phyloP scores from a whole-genome alignment of 208 protist genomes.

The Trypanosoma theileri region DNA sequence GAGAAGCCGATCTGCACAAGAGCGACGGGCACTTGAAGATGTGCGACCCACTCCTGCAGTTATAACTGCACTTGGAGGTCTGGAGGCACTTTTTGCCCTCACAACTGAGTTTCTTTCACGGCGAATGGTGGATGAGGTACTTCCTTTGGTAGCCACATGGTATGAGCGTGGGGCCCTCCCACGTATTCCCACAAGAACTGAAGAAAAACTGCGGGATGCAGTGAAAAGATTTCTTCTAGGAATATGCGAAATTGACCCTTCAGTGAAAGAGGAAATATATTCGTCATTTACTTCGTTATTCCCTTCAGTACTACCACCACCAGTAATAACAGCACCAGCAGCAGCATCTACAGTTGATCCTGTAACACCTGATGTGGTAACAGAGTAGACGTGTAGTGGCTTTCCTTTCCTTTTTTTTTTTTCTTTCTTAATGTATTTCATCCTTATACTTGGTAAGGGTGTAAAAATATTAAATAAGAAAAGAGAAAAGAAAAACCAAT shows the following conservation, averaged over 20 bases:
- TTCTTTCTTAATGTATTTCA: background rate
- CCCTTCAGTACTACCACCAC: background rate
- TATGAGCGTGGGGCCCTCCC: constrained; percentile 58
- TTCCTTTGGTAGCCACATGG: constrained; percentile 72
- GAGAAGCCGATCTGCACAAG: constrained; percentile 35
- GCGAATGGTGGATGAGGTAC: constrained; percentile 76
- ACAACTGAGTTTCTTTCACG: constrained; percentile 64
- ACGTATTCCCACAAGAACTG: constrained; percentile 75
- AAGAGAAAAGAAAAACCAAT: background rate
- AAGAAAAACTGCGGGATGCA: constrained; percentile 49
- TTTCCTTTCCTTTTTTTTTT: constrained; percentile 4
- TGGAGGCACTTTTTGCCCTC: constrained; percentile 56
- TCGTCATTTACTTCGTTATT: background rate
- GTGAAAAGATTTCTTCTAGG: constrained; percentile 31
- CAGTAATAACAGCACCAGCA: too few relatives aligned
- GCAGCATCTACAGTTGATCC: too few relatives aligned
- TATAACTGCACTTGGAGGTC: constrained; percentile 48
- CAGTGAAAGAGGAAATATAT: constrained; percentile 8
- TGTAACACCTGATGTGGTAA: too few relatives aligned
- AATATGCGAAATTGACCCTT: constrained; percentile 14
- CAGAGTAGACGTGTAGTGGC: background rate
- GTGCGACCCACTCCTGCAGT: constrained; percentile 53
- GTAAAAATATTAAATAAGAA: background rate
- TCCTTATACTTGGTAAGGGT: background rate
- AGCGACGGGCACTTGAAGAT: constrained; percentile 56